A percentile compares a stretch with the other conserved stretches of the same genome.
Evolutionary conservation across 2,329 filamentous ascomycete species (phyloP).

Genomic region (Aspergillus sp.): DNA sequence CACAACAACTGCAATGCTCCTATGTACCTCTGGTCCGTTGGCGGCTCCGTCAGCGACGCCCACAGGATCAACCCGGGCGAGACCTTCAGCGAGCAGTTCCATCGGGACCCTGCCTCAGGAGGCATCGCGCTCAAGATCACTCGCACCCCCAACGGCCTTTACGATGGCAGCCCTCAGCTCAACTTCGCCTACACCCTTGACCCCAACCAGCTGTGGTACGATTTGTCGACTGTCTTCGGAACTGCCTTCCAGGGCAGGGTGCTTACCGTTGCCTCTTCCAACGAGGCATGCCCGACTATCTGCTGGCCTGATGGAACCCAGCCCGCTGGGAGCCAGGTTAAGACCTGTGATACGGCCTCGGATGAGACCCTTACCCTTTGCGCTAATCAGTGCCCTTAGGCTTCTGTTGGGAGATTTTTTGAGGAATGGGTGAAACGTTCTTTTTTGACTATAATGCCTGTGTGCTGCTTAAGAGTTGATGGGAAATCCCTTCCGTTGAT

Average conservation of each 20-base stretch:
- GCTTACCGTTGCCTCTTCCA: slow-evolving; percentile 25
- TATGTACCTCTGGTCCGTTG: slow-evolving; percentile 43
- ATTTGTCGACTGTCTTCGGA: slow-evolving; percentile 45
- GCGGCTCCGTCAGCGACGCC: slow-evolving; percentile 29
- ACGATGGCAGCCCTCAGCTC: slow-evolving; percentile 37
- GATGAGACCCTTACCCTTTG: slow-evolving; percentile 34
- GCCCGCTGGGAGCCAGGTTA: slow-evolving; percentile 32
- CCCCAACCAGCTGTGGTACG: slow-evolving; percentile 40
- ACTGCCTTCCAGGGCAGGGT: slow-evolving; percentile 38
- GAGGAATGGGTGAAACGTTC: not conserved
- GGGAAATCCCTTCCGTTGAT: not conserved
- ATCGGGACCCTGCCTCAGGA: slow-evolving; percentile 37
- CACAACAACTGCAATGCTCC: slow-evolving; percentile 38
- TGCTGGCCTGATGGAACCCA: slow-evolving; percentile 33
- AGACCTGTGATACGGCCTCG: slow-evolving; percentile 25
- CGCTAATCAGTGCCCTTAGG: slow-evolving; percentile 19
- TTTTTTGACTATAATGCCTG: not conserved
- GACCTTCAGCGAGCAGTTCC: slow-evolving; percentile 37
- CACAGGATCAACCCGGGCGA: slow-evolving; percentile 32
- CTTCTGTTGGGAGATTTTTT: not conserved
- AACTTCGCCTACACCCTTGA: slow-evolving; percentile 44
- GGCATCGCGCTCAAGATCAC: slow-evolving; percentile 47
- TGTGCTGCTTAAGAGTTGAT: not conserved
- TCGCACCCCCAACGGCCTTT: slow-evolving; percentile 34
- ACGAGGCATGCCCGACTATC: slow-evolving; percentile 26